Evolutionary conservation across 2,329 filamentous ascomycete genomes (phyloP), one percentile per base, ranked within the genome.

Genomic region (Colletotrichum acutatum): DNA sequence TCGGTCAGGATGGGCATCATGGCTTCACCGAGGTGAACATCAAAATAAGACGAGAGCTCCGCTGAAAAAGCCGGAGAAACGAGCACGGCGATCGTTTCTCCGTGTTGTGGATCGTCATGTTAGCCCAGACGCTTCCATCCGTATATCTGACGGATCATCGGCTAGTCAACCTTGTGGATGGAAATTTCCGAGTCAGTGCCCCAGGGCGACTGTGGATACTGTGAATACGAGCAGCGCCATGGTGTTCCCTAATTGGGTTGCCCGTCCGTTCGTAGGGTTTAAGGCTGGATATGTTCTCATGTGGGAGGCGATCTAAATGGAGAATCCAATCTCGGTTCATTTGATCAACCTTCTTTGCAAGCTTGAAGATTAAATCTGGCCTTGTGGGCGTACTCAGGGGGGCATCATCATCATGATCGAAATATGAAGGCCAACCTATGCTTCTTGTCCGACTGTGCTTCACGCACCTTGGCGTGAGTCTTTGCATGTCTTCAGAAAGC

Each of bases 291-390:
- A 19, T 16, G 19, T 32, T 30, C 62, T 26, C 11, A 19, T 12
- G 24, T n/a, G 19, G 46, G 32, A 54, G 22, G 2, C 22, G 26
- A 22, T 24, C 46, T 28, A n/a, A 46, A 42, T 60, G 68, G 68
- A 34, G 37, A 37, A 14, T 28, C 24, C 53, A 63, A 72, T 72
- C 14, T 69, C 58, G 69, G 65, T 72, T 69, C 52, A 19, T 14
- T 26, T 24, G 58, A 68, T 72, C 65, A 34, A 59, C 58, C 53
- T 63, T 63, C 24, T 30, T 32, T 32, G n/a, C 30, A 32, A 59
- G 46, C 52, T 58, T 58, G 52, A 46, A 63, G 34, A 42, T 58
- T n/a, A 54, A 46, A 16, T 22, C 14, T 24, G 30, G 6, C 24
- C 22, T 63, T 46, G 11, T 28, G 42, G 24, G 8, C n/a, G 30